Evolutionary conservation across 208 protist species (phyloP), one percentile per base, ranked within the genome.

Genomic region (Acanthamoeba rhysodes): DNA sequence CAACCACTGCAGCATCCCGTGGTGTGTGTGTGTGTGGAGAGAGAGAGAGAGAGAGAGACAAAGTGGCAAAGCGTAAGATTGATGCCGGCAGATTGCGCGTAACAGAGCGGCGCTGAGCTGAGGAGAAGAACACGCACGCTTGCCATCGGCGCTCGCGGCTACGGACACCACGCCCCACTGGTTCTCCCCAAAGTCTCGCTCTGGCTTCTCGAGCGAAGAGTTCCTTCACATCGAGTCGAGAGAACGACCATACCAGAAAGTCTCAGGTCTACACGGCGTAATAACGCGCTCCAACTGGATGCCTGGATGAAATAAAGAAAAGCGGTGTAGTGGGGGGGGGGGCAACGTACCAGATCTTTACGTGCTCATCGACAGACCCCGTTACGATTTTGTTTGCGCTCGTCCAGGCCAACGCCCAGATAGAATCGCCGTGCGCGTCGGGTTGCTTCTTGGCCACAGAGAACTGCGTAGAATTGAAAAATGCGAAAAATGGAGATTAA

Each of bases 151-250:
- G 6, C 27, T 32, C 5, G 62, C 48, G 62, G 85, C 48, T 57
- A 91, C 85, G 29, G 85, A 91, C 16, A 91, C 62, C 12, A 91
- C 85, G 32, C 85, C 85, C 85, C 85, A 91, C 62, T 91, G 85
- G 85, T 91, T 64, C 14, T 50, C 85, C 4, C 34, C 48, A 37
- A 91, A n/a, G 37, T 50, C 37, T 24, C 32, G 53, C 32, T 91
- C 85, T 24, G 85, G 32, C 37, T 91, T 91, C 62, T 91, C 53
- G 18, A 72, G 53, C 72, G 72, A 80, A 53, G 50, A 48, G 59
- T 18, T 66, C 50, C 41, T 55, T 4, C 29, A 84, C 7, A 85
- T 9, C 45, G 45, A 48, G 45, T n/a, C n/a, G n/a, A n/a, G n/a
- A n/a, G n/a, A 48, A 48, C 45, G 10, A 48, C 5, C 4, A 48